phyloP scores from a whole-genome alignment of 208 protist genomes.

The Leishmania turanica region DNA sequence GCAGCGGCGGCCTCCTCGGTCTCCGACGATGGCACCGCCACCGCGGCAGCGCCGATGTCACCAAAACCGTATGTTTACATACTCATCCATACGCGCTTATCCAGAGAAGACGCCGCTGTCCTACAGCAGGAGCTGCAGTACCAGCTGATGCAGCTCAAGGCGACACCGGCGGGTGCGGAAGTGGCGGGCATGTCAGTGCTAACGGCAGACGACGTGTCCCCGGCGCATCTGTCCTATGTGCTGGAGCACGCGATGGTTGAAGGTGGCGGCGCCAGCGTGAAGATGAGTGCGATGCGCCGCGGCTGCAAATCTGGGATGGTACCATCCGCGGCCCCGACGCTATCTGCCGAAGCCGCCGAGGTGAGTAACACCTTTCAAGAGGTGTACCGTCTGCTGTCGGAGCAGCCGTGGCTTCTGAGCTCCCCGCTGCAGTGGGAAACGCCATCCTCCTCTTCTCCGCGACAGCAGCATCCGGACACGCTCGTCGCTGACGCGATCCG shows the following conservation, averaged over 20 bases:
- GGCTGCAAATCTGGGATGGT: neutral
- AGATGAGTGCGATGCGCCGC: neutral
- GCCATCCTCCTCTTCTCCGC: neutral
- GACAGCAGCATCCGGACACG: constrained; percentile 13
- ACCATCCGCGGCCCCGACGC: neutral
- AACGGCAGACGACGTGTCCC: constrained; percentile 21
- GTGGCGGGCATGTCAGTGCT: constrained; percentile 23
- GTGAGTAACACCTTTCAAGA: constrained; percentile 17
- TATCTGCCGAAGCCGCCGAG: constrained; percentile 17
- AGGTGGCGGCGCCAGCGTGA: neutral
- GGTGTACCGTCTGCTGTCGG: constrained; percentile 21
- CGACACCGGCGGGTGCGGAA: constrained; percentile 19
- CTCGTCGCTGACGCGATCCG: constrained; percentile 19
- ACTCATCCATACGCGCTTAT: constrained; percentile 30
- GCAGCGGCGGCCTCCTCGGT: neutral
- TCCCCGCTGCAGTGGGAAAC: neutral
- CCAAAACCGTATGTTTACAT: constrained; percentile 16
- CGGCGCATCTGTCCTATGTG: constrained; percentile 23
- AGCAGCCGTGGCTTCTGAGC: constrained; percentile 11
- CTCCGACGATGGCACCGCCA: neutral
- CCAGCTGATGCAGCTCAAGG: constrained; percentile 19
- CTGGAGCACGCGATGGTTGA: constrained; percentile 11
- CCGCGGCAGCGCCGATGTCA: neutral
- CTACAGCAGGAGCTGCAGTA: constrained; percentile 31
- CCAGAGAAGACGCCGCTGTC: constrained; percentile 23